Conservation (phyloP, 345 rosid species). For the Luvunga scandens region DNA sequence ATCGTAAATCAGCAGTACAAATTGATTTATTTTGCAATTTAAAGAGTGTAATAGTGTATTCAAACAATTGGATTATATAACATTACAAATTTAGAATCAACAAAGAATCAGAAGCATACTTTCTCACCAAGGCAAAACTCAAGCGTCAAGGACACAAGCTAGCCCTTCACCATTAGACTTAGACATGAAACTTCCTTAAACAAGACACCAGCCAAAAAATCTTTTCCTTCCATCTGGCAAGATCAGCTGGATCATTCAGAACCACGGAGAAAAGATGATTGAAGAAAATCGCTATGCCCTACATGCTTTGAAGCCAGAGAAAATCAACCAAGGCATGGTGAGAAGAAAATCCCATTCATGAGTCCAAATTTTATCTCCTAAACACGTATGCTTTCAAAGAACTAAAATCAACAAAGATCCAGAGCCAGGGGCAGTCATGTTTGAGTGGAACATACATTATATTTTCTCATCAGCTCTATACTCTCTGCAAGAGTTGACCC, state of each 20-base stretch:
- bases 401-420: not conserved
- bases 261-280: not conserved
- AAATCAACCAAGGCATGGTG: not conserved
- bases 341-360: not conserved
- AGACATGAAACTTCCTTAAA: not conserved
- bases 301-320: not conserved
- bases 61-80: not conserved
- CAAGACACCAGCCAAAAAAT: not conserved
- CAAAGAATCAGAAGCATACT: not conserved
- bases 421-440: constrained; percentile 2
- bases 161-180: not conserved
- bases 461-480: constrained; percentile 73
- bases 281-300: not conserved
- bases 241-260: not conserved
- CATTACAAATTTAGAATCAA: not conserved
- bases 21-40: not conserved
- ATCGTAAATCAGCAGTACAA: too few species aligned
- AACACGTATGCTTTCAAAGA: not conserved
- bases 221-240: not conserved
- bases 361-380: not conserved
- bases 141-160: not conserved
- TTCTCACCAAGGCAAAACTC: not conserved
- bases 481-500: constrained; percentile 91
- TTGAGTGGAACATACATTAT: constrained; percentile 33
- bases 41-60: not conserved